Evolutionary conservation across 805 yeast genomes (phyloP).

Genomic region (Saccharomycopsis amapae): DNA sequence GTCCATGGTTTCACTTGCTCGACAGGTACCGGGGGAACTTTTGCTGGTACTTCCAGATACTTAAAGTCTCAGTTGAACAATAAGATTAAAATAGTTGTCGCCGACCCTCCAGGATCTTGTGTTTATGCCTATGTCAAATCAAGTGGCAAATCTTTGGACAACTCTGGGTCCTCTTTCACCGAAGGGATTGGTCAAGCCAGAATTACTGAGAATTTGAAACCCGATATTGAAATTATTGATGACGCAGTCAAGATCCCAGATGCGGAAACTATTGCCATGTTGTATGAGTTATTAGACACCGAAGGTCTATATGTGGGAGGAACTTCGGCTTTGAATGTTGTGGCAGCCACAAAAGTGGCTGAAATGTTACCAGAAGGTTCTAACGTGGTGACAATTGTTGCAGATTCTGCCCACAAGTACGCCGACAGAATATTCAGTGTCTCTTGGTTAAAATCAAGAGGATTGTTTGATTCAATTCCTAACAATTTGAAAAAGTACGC

Average conservation of each 20-base stretch:
- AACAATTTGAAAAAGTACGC: slow-evolving; percentile 64
- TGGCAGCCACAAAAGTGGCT: slow-evolving; percentile 79
- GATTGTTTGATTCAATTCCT: slow-evolving; percentile 60
- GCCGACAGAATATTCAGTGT: slow-evolving; percentile 73
- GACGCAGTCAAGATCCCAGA: slow-evolving; percentile 78
- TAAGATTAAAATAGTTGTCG: slow-evolving; percentile 55
- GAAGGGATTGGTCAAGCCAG: slow-evolving; percentile 97
- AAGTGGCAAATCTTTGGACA: slow-evolving; percentile 58
- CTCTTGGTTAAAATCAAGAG: slow-evolving; percentile 68
- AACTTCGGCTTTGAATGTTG: slow-evolving; percentile 84
- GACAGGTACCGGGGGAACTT: slow-evolving; percentile 91
- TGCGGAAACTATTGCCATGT: slow-evolving; percentile 74
- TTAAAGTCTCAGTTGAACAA: slow-evolving; percentile 64
- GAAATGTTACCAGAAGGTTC: slow-evolving; percentile 65
- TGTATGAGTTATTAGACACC: slow-evolving; percentile 74
- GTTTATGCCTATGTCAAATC: slow-evolving; percentile 70
- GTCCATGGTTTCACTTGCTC: slow-evolving; percentile 85
- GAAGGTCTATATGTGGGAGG: slow-evolving; percentile 92
- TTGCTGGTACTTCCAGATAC: slow-evolving; percentile 78
- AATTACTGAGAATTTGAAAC: slow-evolving; percentile 72
- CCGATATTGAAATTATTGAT: slow-evolving; percentile 67
- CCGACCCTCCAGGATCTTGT: slow-evolving; percentile 93
- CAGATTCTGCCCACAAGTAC: slow-evolving; percentile 88
- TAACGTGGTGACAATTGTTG: slow-evolving; percentile 81
- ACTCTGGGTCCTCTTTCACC: slow-evolving; percentile 81